Evolutionary conservation across 257 asterid species (phyloP).

Genomic region (Salvia miltiorrhiza): DNA sequence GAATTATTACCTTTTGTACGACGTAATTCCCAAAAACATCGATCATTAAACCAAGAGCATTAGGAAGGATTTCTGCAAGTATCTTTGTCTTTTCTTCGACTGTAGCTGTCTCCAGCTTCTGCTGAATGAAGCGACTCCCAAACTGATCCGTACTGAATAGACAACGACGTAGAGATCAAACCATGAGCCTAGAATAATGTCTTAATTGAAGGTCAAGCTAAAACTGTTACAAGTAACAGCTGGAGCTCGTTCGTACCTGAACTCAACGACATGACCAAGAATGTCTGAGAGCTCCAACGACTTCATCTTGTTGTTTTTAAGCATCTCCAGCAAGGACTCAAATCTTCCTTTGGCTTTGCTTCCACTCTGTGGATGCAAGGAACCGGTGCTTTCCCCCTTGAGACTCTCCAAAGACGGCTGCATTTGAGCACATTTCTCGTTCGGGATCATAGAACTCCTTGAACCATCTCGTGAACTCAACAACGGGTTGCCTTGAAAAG

Average conservation of each 20-base stretch:
- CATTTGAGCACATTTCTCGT: conserved; percentile 37
- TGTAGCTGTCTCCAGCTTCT: conserved; percentile 82
- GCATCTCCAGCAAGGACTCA: conserved; percentile 50
- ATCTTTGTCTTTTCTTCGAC: conserved; percentile 64
- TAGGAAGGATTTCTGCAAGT: conserved; percentile 61
- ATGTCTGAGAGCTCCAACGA: conserved; percentile 65
- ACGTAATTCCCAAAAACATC: conserved; percentile 94
- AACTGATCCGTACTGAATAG: conserved; percentile 72
- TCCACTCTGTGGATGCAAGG: conserved; percentile 37
- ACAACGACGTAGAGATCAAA: background rate
- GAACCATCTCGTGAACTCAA: conserved; percentile 32
- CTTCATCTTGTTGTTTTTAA: conserved; percentile 64
- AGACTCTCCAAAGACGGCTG: conserved; percentile 30
- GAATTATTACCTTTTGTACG: conserved; percentile 67
- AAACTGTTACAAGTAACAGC: background rate
- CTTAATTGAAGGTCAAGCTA: no score
- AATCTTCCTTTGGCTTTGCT: conserved; percentile 40
- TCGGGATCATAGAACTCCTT: conserved; percentile 37
- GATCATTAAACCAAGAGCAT: conserved; percentile 66
- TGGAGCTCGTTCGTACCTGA: conserved; percentile 51
- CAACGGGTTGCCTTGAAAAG: conserved; percentile 34
- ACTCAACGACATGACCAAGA: conserved; percentile 61
- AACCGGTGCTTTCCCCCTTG: conserved; percentile 38
- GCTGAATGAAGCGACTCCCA: conserved; percentile 93
- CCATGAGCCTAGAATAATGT: no score